phyloP scores from a whole-genome alignment of 2,329 filamentous ascomycete genomes.

The Seiridium unicorne region DNA sequence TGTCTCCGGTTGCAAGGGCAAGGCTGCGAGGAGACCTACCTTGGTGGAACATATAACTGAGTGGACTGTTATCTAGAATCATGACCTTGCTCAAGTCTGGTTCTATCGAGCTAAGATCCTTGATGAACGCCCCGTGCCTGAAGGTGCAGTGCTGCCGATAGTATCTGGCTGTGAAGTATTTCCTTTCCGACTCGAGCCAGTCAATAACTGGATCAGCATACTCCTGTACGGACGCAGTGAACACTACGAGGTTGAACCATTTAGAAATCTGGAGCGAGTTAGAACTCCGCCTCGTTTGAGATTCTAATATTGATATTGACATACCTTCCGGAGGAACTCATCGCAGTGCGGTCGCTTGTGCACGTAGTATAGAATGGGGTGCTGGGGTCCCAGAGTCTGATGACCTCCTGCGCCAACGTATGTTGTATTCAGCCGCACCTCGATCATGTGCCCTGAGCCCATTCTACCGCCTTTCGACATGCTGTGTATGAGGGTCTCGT shows the following conservation, averaged over 20 bases:
- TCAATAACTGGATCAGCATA: constrained; percentile 99
- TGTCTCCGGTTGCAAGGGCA: not conserved
- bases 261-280: constrained; percentile 67
- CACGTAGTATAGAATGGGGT: constrained; percentile 97
- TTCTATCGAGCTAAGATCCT: constrained; percentile 93
- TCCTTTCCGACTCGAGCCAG: constrained; percentile 94
- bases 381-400: constrained; percentile 73
- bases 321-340: constrained; percentile 84
- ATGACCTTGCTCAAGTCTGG: constrained; percentile 97
- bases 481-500: constrained; percentile 97
- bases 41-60: constrained; percentile 98
- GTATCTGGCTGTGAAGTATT: constrained; percentile 91
- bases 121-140: constrained; percentile 95
- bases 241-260: constrained; percentile 97
- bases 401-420: constrained; percentile 66
- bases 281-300: not conserved
- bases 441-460: constrained; percentile 97
- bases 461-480: constrained; percentile 95
- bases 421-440: constrained; percentile 82
- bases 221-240: constrained; percentile 96
- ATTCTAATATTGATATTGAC: not conserved
- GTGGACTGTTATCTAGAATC: constrained; percentile 97
- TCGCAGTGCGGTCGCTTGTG: constrained; percentile 97
- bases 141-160: constrained; percentile 98
- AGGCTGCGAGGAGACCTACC: constrained; percentile 49